A percentile compares a stretch with the other conserved stretches of the same genome.
phyloP scores from a whole-genome alignment of 305 asterid species.

The Solanum aculeatissimum region DNA sequence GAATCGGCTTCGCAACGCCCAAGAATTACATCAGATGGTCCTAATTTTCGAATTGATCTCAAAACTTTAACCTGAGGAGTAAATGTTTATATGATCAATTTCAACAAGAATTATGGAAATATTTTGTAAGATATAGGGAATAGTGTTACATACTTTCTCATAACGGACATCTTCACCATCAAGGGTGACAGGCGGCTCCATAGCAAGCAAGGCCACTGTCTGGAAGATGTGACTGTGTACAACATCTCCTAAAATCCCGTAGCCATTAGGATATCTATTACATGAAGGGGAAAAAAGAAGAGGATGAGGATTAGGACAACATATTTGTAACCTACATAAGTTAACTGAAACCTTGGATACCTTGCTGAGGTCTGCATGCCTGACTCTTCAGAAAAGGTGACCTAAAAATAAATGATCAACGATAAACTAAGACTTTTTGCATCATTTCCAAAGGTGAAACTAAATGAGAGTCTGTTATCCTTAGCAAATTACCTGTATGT shows the following conservation, averaged over 20 bases:
- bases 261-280: constrained; percentile 21
- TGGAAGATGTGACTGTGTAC: constrained; percentile 49
- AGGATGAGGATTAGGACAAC: neutral
- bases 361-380: constrained; percentile 15
- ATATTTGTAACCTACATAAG: neutral
- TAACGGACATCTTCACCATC: constrained; percentile 40
- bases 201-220: constrained; percentile 45
- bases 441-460: neutral
- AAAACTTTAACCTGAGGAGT: constrained; percentile 33
- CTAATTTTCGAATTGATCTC: constrained; percentile 35
- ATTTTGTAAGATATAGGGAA: neutral
- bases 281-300: neutral
- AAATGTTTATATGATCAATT: neutral
- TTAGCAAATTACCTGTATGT: constrained; percentile 21
- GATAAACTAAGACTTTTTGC: neutral
- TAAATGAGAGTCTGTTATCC: neutral
- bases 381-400: constrained; percentile 30
- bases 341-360: constrained; percentile 4
- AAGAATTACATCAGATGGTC: constrained; percentile 28
- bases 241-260: constrained; percentile 39
- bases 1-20: constrained; percentile 16
- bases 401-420: constrained; percentile 7
- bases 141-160: constrained; percentile 23
- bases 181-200: constrained; percentile 43
- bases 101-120: neutral